Evolutionary conservation across 2,329 filamentous ascomycete genomes (phyloP), one percentile per base, ranked within the genome.

Genomic region (Pezicula carpinea): DNA sequence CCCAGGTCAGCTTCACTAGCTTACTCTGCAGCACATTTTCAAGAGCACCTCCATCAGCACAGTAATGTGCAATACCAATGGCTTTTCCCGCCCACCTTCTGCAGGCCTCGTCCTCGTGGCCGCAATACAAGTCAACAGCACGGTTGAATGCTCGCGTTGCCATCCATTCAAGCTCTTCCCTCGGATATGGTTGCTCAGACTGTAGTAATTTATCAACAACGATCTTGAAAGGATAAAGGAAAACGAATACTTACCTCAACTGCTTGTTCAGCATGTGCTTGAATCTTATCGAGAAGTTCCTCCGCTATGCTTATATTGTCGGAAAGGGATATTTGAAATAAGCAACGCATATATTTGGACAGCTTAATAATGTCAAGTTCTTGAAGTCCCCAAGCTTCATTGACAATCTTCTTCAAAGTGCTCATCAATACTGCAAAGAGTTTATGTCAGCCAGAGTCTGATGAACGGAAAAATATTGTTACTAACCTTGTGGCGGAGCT

Each of bases 81-180:
- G 65, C 60, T 38, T 64, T 64, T 4, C 48, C 56, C 3, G 62
- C 63, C 61, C 61, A 63, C n/a, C 65, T 62, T 52, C 72, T 76
- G 40, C 80, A 82, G 2, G 67, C 64, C 4, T 70, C 70, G 47
- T 80, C 74, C 19, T 85, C 73, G 1, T 74, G 71, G 1, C 67
- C 69, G 11, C 75, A 72, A 56, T 80, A 82, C n/a, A 79, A 72
- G 57, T 90, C 85, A 5, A 89, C 70, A 0, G 78, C 82, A 50
- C 82, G 81, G 55, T 91, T 91, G 64, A 86, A 89, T 0, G 78
- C 69, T 5, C 75, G 80, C 1, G 79, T 78, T 0, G 81, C 79
- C n/a, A 93, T 75, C 84, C 86, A 93, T 58, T 89, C 83, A 1
- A 91, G 66, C 59, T 93, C 88, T 3, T 77, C 74, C 0, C 68